Base-by-base conservation (phyloP, 768 basidiomycete genomes). In the Ramaria sp. region DNA sequence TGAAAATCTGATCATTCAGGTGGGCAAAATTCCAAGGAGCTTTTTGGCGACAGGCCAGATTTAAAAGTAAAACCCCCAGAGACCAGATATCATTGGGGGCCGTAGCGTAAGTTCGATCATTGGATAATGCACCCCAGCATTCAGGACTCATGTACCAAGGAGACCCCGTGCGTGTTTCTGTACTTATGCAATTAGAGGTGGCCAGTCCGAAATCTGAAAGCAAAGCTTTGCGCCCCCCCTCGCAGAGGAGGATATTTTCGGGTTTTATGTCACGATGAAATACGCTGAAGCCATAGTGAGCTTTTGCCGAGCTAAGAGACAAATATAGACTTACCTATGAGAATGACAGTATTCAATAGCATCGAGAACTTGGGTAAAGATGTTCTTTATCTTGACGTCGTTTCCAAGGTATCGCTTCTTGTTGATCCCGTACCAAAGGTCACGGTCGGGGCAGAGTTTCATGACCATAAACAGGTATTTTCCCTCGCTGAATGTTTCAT, bases 61-160 rank as follows among this genome's bases (percentile, higher is more conserved):
- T 98, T 65, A 98, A 82, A 34, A 99, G 83, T 57, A 99, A 89
- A 63, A 99, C 88, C 30, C 93, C 95, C 42, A 98, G 73, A 9
- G 93, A 92, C 95, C 95, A 99, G 59, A 97, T 79, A 66, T 99
- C 95, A 68, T 95, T 95, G 65, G 79, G 79, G 60, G 81, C 76
- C 6, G 94, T 90, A 5, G 86, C 86, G 70, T 99, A 99, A 4
- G 78, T 71, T 57, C 78, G 77, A 52, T 74, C 76, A 15, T 73
- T 74, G 36, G 25, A 36, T 52, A 73, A 74, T 50, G 83, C 85
- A 16, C 87, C 83, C 64, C 96, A 87, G 65, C 95, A 96, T 67
- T 97, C 91, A 68, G 94, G 94, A 64, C 90, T 93, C 87, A 98
- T 94, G 69, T 97, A 95, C 69, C 92, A 97, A n/a, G 93, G 81